Percentiles rank a stretch among this genome's conserved stretches.
These are phyloP conservation scores for Aurantiochytrium sp. DNA, from an alignment of 108 stramenopile genomes.

Conservation along the genomic window DNA sequence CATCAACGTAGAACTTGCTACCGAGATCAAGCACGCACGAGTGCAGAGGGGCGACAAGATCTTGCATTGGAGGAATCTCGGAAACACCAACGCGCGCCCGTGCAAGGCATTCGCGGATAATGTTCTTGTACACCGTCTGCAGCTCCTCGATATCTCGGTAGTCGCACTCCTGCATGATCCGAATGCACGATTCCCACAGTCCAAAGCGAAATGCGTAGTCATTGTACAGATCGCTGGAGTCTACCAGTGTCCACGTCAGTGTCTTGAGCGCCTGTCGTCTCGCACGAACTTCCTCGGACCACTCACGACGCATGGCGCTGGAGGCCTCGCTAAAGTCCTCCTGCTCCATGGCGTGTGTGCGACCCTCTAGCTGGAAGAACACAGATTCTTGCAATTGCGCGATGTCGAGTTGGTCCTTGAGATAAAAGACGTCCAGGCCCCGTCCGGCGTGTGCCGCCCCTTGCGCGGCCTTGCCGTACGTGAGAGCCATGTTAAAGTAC, in stretches of 20 bases:
- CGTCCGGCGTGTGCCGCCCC: neutral
- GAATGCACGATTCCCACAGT: neutral
- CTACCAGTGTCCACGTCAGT: neutral
- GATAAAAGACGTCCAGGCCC: neutral
- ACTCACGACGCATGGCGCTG: neutral
- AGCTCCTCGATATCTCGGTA: neutral
- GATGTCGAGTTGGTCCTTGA: neutral
- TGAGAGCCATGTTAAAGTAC: neutral
- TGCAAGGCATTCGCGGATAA: neutral
- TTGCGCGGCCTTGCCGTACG: neutral
- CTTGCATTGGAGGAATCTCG: neutral
- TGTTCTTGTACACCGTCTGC: neutral
- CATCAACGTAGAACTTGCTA: neutral
- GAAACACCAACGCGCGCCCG: neutral
- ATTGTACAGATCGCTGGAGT: constrained; percentile 7
- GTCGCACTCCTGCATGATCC: constrained; percentile 1
- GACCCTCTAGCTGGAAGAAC: neutral
- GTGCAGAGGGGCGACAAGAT: neutral
- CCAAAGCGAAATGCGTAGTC: neutral
- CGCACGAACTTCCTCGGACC: neutral
- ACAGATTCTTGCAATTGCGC: neutral
- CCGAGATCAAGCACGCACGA: neutral
- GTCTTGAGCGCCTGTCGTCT: neutral
- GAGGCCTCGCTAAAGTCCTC: neutral
- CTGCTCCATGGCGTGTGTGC: neutral